Base-by-base conservation (phyloP, 2,329 filamentous ascomycete species). In the Chrysoporthe cubensis region DNA sequence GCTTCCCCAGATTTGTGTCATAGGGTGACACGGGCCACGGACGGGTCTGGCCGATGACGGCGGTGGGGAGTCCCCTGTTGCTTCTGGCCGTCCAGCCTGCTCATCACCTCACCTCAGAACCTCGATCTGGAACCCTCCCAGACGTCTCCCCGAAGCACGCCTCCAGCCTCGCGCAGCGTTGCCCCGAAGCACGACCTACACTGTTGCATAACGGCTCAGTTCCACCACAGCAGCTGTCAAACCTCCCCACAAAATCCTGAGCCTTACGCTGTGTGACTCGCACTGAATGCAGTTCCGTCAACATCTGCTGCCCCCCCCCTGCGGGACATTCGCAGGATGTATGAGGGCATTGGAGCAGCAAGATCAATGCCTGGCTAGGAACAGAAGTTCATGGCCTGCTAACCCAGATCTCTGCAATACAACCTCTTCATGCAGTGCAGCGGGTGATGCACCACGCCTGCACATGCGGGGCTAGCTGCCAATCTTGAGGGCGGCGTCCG, bases 241-340 rank as follows among this genome's bases (percentile, higher is more conserved):
- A 59, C 42, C 62, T 67, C 65, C 65, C 67, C 67, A 66, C 67
- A 65, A 65, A 56, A 40, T 64, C 40, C 46, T 54, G 42, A 64
- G 34, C 44, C 65, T 52, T 61, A 13, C 40, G 40, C 57, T 26
- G n/a, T 44, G 57, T n/a, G 40, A 21, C n/a, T 44, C 11, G 7
- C 21, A 52, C 48, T 52, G 2, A 21, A 54, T 2, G 21, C 6
- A 11, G 4, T 32, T 26, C 50, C 21, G 32, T 52, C 21, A 52
- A 32, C 50, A 32, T 6, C 11, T 52, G 16, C 50, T 32, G 32
- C 26, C 13, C 11, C 26, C 50, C 4, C 21, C 48, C 13, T 8
- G 34, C 16, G 3, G 54, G 32, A 8, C 14, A 42, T 26, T 26
- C 26, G 56, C 56, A 40, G 34, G 56, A 13, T 32, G 21, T 2